Evolutionary conservation across 106 monocot genomes (phyloP), one percentile per base, ranked within the genome.

Genomic region (Xerophyta viscosa): DNA sequence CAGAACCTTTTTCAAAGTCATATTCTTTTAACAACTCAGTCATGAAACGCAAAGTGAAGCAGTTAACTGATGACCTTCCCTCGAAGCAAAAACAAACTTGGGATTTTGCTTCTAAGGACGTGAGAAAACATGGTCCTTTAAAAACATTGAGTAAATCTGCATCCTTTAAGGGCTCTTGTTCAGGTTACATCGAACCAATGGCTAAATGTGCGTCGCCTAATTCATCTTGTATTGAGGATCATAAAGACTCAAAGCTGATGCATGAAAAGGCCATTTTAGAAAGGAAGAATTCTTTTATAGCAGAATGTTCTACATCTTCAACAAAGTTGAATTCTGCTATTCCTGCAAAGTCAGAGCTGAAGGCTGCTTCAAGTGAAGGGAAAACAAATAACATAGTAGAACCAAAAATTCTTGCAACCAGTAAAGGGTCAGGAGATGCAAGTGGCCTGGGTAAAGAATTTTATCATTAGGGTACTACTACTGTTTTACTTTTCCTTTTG

Each of bases 11-110:
- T 10, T 66, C 67, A 27, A 84, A 61, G 61, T 74, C 79, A 37
- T 27, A 4, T 48, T 92, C 82, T 60, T 70, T 71, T 36, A 73
- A 59, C 41, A 65, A 26, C 53, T 57, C 26, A 26, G 60, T 17
- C 42, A 36, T 53, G 50, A 76, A 76, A 37, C 47, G 73, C 31
- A 92, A 82, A 77, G 68, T 76, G 33, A 81, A 70, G 46, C 68
- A 63, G 29, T 57, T 78, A 12, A 24, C 29, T 31, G 76, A 75
- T 54, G 48, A 31, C 55, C 22, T 68, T 49, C 45, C 44, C n/a
- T 57, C 60, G 30, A 73, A 71, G 68, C 46, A 43, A 27, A 49
- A 76, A 41, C 36, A 37, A 31, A 29, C 31, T 11, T 68, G 62
- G 54, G 71, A 72, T 27, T 26, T 59, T 69, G 24, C 63, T 48